Evolutionary conservation across 2,329 filamentous ascomycete genomes (phyloP).

Genomic region (Phyllosticta capitalensis): DNA sequence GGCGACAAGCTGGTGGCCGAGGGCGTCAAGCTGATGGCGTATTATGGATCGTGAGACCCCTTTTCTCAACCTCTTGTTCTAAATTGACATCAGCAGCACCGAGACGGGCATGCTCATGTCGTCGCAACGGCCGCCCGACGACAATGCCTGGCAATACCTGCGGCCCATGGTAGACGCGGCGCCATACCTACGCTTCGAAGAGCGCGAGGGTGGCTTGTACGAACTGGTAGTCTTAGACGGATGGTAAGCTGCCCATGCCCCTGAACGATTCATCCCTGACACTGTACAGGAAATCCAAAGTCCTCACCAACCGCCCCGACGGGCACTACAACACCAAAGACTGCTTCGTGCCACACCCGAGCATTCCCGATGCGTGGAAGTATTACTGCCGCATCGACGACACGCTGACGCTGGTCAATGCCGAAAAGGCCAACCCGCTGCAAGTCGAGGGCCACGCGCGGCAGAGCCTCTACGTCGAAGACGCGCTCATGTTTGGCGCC

Average conservation of each 20-base stretch:
- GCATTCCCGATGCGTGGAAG: conserved; percentile 36
- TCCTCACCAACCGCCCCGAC: conserved; percentile 36
- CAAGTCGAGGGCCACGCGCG: conserved; percentile 46
- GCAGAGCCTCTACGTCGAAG: conserved; percentile 43
- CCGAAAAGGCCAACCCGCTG: conserved; percentile 42
- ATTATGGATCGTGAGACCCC: conserved; percentile 46
- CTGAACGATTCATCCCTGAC: conserved; percentile 30
- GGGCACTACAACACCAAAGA: conserved; percentile 20
- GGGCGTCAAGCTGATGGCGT: conserved; percentile 46
- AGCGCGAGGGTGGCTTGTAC: conserved; percentile 25
- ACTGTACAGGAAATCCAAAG: conserved; percentile 23
- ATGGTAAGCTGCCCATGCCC: conserved; percentile 9
- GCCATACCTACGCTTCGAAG: conserved; percentile 30
- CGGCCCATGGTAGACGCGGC: conserved; percentile 31
- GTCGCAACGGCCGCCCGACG: conserved; percentile 43
- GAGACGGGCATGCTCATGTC: conserved; percentile 56
- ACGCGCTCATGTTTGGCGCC: conserved; percentile 50
- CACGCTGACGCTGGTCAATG: conserved; percentile 39
- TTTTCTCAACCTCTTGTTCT: conserved; percentile 3
- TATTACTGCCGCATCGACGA: conserved; percentile 40
- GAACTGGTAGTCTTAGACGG: conserved; percentile 28
- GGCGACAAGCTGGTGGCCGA: conserved; percentile 44
- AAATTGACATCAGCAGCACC: conserved; percentile 32
- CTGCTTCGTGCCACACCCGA: conserved; percentile 37
- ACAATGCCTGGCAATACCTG: conserved; percentile 53